These are phyloP conservation scores for Quercus tomentella DNA, from an alignment of 331 rosid genomes.

Conservation along the genomic window DNA sequence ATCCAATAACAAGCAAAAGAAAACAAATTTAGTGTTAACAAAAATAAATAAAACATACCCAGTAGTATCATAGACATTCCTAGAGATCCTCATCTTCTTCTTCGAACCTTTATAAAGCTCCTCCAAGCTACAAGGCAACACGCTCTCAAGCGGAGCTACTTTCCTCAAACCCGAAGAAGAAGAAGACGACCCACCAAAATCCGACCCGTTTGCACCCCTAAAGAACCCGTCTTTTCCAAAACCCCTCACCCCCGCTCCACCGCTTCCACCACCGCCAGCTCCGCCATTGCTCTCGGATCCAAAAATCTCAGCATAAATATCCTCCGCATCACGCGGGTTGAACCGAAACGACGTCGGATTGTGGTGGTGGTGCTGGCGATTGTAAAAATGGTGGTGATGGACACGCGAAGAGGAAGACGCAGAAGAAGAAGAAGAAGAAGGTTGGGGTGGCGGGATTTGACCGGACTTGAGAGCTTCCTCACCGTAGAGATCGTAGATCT, in stretches of 20 bases:
- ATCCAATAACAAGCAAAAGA: background rate
- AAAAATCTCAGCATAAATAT: conserved; percentile 72
- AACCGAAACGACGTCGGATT: conserved; percentile 47
- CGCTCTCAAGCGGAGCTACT: conserved; percentile 57
- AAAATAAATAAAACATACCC: conserved; percentile 37
- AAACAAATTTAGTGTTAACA: background rate
- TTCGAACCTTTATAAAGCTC: conserved; percentile 65
- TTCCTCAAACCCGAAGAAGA: conserved; percentile 22
- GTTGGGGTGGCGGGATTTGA: conserved; percentile 51
- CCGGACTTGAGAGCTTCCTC: conserved; percentile 83
- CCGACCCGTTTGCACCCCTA: conserved; percentile 34
- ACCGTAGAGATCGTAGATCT: conserved; percentile 87
- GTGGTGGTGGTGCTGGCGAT: conserved; percentile 24
- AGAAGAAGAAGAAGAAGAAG: conserved; percentile 31
- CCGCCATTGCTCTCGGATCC: conserved; percentile 40
- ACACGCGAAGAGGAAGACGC: conserved; percentile 4
- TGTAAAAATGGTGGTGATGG: conserved; percentile 8
- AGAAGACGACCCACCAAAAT: conserved; percentile 7
- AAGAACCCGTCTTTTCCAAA: conserved; percentile 40
- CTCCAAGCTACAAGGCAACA: conserved; percentile 69
- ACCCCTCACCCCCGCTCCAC: conserved; percentile 1
- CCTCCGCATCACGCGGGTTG: conserved; percentile 66
- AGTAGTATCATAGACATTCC: conserved; percentile 47
- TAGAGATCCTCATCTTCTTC: conserved; percentile 82
- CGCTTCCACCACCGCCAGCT: conserved; percentile 18